These are phyloP conservation scores for Eucalyptus guilfoylei DNA, from an alignment of 345 rosid genomes.

Conservation along the genomic window DNA sequence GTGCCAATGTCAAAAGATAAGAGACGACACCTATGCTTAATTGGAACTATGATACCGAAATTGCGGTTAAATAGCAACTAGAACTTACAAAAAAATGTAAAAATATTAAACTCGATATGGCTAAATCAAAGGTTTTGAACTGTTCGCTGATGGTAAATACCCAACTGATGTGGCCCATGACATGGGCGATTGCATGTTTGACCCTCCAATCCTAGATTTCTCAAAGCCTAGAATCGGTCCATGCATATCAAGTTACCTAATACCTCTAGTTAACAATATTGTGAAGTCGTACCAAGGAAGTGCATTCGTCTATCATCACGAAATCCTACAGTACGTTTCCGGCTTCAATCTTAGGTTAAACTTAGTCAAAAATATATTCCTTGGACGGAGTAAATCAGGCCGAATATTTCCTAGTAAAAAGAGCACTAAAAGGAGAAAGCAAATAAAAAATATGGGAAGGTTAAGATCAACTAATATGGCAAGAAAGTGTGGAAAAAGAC, in stretches of 20 bases:
- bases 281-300: not conserved
- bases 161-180: not conserved
- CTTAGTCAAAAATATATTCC: not conserved
- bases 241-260: not conserved
- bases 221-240: not conserved
- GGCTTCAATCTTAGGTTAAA: not conserved
- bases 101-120: not conserved
- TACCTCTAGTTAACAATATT: not conserved
- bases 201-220: not conserved
- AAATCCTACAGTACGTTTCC: not conserved
- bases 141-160: not conserved
- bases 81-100: not conserved
- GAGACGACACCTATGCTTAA: not conserved
- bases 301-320: not conserved
- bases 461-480: not conserved
- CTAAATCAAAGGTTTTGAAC: not conserved
- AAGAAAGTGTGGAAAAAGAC: not conserved
- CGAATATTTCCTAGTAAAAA: not conserved
- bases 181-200: not conserved
- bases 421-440: not conserved
- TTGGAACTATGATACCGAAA: not conserved
- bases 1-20: not conserved
- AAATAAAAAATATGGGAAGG: not conserved
- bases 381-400: not conserved
- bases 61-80: not conserved